Percentiles rank a stretch among this genome's conserved stretches.
These are phyloP conservation scores for Monilinia polystroma DNA, from an alignment of 2,329 filamentous ascomycete genomes.

Conservation along the genomic window DNA sequence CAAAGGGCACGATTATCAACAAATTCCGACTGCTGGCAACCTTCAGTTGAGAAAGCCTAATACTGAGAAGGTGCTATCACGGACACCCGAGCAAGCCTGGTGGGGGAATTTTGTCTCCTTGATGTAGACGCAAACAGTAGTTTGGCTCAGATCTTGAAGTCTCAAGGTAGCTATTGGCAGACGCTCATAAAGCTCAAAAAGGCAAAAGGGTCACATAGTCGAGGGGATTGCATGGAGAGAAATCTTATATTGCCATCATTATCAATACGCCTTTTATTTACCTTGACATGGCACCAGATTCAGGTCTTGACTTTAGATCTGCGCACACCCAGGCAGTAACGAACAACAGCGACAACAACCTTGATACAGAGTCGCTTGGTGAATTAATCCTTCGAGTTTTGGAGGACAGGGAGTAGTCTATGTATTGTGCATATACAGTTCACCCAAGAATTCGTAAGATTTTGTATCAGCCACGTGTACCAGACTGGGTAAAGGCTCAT, in stretches of 20 bases:
- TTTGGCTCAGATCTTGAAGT: not conserved
- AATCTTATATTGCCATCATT: not conserved
- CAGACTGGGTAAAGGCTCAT: conserved; percentile 5
- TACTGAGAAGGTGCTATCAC: not conserved
- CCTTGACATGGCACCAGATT: no score
- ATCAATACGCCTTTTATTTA: not conserved
- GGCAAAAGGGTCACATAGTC: not conserved
- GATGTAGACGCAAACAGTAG: not conserved
- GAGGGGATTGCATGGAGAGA: not conserved
- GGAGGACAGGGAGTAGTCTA: no score
- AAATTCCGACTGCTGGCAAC: not conserved
- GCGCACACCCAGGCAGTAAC: not conserved
- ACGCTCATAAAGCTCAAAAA: conserved; percentile 1
- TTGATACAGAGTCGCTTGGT: not conserved
- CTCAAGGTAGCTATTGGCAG: not conserved
- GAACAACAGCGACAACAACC: not conserved
- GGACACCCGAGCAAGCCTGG: not conserved
- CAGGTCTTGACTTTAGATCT: not conserved
- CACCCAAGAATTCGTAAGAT: not conserved
- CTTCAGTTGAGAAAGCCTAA: not conserved
- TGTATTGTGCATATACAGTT: not conserved
- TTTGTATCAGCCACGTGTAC: no score
- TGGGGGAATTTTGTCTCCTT: conserved; percentile 13
- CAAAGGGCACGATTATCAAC: no score
- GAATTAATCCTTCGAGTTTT: not conserved